Evolutionary conservation across 768 basidiomycete genomes (phyloP).

Genomic region (Lactarius trivialis): DNA sequence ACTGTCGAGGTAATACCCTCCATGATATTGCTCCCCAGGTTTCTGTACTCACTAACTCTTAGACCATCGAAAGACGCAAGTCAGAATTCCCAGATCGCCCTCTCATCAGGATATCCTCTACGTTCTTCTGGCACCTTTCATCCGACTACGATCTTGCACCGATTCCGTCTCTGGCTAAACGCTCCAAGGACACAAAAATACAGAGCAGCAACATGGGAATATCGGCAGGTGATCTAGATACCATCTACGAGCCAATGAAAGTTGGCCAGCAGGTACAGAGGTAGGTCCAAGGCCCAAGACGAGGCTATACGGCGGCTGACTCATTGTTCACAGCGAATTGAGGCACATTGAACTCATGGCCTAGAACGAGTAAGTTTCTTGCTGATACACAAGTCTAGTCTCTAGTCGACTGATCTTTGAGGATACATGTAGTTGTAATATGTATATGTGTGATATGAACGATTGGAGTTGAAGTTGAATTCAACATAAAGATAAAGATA

Average conservation of each 20-base stretch:
- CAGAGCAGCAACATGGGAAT: conserved; percentile 34
- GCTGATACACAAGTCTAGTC: background rate
- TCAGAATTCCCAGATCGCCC: conserved; percentile 65
- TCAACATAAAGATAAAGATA: conserved; percentile 17
- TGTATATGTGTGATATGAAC: background rate
- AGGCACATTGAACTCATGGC: conserved; percentile 78
- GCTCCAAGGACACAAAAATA: conserved; percentile 41
- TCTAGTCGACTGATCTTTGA: background rate
- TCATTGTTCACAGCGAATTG: conserved; percentile 50
- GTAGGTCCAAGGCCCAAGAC: conserved; percentile 36
- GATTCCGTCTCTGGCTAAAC: conserved; percentile 46
- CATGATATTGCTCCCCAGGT: background rate
- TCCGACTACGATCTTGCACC: conserved; percentile 76
- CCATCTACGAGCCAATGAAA: conserved; percentile 64
- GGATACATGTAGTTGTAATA: background rate
- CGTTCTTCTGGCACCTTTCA: conserved; percentile 92
- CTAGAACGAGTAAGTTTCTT: conserved; percentile 28
- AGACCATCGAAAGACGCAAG: conserved; percentile 63
- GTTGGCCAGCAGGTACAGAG: conserved; percentile 86
- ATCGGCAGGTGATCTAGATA: conserved; percentile 33
- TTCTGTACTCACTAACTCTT: background rate
- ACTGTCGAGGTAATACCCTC: conserved; percentile 52
- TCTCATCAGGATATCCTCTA: conserved; percentile 90
- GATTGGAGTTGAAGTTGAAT: conserved; percentile 41
- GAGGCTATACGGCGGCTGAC: background rate